Percentiles rank a stretch among this genome's conserved stretches.
Evolutionary conservation across 768 basidiomycete species (phyloP).

Genomic region (Tylopilus felleus): DNA sequence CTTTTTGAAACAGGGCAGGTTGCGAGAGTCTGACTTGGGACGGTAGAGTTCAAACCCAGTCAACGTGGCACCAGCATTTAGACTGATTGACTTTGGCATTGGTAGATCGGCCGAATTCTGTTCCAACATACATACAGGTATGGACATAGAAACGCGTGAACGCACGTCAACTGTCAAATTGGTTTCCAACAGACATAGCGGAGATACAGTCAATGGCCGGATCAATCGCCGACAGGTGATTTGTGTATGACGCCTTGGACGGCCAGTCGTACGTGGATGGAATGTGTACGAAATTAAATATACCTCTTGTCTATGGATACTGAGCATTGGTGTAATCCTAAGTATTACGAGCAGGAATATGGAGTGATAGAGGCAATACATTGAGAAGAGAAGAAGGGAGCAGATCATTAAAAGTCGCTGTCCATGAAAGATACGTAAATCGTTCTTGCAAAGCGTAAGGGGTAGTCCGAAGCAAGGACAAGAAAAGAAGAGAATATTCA

Average conservation of each 20-base stretch:
- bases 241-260: conserved; percentile 9
- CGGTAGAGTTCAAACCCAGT: conserved; percentile 17
- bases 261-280: background rate
- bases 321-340: conserved; percentile 18
- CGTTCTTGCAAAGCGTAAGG: conserved; percentile 17
- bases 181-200: conserved; percentile 7
- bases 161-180: conserved; percentile 6
- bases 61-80: conserved; percentile 20
- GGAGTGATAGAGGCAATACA: conserved; percentile 22
- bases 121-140: background rate
- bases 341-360: conserved; percentile 22
- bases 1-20: conserved; percentile 24
- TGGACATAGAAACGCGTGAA: conserved; percentile 17
- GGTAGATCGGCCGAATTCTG: conserved; percentile 9
- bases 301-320: conserved; percentile 17
- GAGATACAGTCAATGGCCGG: conserved; percentile 7
- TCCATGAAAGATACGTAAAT: conserved; percentile 27
- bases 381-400: conserved; percentile 2
- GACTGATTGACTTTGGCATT: conserved; percentile 22
- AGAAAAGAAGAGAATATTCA: conserved; percentile 13
- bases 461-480: background rate
- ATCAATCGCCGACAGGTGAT: conserved; percentile 17
- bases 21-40: background rate
- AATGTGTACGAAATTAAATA: conserved; percentile 15
- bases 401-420: conserved; percentile 17